Evolutionary conservation across 2,329 filamentous ascomycete genomes (phyloP).

Genomic region (Phaeosphaeria sp.): DNA sequence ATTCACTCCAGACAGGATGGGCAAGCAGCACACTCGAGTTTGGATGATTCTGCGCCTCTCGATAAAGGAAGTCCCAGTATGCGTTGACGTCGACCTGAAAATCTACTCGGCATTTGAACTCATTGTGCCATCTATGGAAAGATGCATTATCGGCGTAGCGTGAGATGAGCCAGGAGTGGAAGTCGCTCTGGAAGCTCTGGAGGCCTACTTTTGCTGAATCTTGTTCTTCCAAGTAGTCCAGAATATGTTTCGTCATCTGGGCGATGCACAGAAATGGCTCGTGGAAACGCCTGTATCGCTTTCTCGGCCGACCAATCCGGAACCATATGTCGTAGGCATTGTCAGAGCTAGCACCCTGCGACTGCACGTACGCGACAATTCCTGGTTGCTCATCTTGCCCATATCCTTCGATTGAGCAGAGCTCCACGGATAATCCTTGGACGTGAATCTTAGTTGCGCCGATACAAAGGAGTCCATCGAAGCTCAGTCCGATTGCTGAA

Average conservation of each 20-base stretch:
- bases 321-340: conserved; percentile 65
- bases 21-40: conserved; percentile 41
- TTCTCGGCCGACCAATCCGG: conserved; percentile 61
- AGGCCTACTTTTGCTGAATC: conserved; percentile 54
- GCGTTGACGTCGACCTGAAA: conserved; percentile 68
- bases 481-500: conserved; percentile 16
- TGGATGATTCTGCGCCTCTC: conserved; percentile 64
- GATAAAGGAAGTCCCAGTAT: conserved; percentile 69
- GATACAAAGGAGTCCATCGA: conserved; percentile 53
- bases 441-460: conserved; percentile 59
- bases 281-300: conserved; percentile 69
- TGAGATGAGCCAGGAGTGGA: conserved; percentile 63
- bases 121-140: conserved; percentile 63
- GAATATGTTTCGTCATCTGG: conserved; percentile 72
- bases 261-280: conserved; percentile 73
- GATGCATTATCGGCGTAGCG: conserved; percentile 52
- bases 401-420: conserved; percentile 72
- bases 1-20: conserved; percentile 64
- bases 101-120: conserved; percentile 57
- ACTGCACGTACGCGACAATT: conserved; percentile 71
- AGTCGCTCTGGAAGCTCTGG: conserved; percentile 63
- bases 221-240: conserved; percentile 65
- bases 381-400: conserved; percentile 55
- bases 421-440: conserved; percentile 61
- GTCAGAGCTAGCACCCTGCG: conserved; percentile 43